A percentile compares a stretch with the other conserved stretches of the same genome.
Evolutionary conservation across 2,329 filamentous ascomycete species (phyloP).

Genomic region (Fusarium caatingaense): DNA sequence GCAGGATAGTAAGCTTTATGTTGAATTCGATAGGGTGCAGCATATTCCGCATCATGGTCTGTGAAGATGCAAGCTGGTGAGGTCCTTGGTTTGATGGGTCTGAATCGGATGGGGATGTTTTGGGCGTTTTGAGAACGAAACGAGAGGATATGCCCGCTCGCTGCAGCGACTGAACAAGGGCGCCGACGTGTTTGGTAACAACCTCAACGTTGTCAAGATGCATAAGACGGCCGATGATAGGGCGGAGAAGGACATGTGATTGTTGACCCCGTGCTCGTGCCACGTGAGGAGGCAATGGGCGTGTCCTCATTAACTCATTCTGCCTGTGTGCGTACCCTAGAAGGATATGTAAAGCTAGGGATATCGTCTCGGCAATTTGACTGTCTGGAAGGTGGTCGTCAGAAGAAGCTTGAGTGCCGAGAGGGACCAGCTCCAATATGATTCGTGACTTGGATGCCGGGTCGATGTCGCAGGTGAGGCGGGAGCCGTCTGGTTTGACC

Average conservation of each 20-base stretch:
- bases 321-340: slow-evolving; percentile 83
- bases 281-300: slow-evolving; percentile 59
- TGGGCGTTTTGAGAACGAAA: slow-evolving; percentile 57
- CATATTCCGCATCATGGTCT: slow-evolving; percentile 58
- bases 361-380: slow-evolving; percentile 71
- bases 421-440: slow-evolving; percentile 74
- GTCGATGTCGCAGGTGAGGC: slow-evolving; percentile 67
- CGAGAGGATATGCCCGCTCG: slow-evolving; percentile 58
- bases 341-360: slow-evolving; percentile 77
- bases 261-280: slow-evolving; percentile 53
- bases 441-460: slow-evolving; percentile 63
- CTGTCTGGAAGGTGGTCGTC: slow-evolving; percentile 56
- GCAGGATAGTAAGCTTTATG: slow-evolving; percentile 60
- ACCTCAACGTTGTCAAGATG: slow-evolving; percentile 56
- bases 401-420: slow-evolving; percentile 55
- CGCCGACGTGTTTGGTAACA: slow-evolving; percentile 57
- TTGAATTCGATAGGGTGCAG: slow-evolving; percentile 56
- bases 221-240: slow-evolving; percentile 62
- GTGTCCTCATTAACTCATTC: slow-evolving; percentile 75
- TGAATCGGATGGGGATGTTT: slow-evolving; percentile 43
- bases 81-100: slow-evolving; percentile 47
- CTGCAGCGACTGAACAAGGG: slow-evolving; percentile 58
- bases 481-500: slow-evolving; percentile 71
- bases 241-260: slow-evolving; percentile 62
- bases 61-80: slow-evolving; percentile 56